These are phyloP conservation scores for Chimonanthus salicifolius DNA, from an alignment of 164 flowering plant species.

Conservation along the genomic window DNA sequence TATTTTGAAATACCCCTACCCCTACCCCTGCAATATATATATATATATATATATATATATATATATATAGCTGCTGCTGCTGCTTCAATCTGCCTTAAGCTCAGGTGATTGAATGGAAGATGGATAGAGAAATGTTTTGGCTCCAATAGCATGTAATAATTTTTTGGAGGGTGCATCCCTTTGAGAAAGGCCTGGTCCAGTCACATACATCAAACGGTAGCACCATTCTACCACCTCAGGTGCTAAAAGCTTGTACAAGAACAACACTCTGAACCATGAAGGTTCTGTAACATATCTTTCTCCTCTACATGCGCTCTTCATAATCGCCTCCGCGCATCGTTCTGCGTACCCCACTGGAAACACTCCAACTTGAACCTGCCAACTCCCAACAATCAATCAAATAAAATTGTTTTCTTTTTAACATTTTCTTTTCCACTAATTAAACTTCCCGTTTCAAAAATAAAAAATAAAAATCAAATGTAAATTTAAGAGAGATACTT, in stretches of 20 bases:
- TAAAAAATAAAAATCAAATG: neutral
- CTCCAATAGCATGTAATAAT: conserved; percentile 19
- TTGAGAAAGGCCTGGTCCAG: conserved; percentile 10
- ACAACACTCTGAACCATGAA: conserved; percentile 17
- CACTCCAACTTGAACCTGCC: conserved; percentile 1
- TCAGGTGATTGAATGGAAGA: neutral
- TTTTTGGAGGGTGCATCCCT: conserved; percentile 21
- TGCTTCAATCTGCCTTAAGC: neutral
- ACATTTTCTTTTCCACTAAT: too few relatives aligned
- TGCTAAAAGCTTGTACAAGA: conserved; percentile 22
- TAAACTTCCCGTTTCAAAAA: neutral
- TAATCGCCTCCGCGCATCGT: conserved; percentile 11
- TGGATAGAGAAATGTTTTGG: conserved; percentile 10
- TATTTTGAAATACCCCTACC: neutral
- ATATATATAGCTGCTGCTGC: neutral
- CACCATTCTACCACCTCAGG: conserved; percentile 42
- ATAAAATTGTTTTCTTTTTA: neutral
- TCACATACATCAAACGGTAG: conserved; percentile 15
- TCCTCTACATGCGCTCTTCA: conserved; percentile 21
- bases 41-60: too few relatives aligned
- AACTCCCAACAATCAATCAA: neutral
- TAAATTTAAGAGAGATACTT: neutral
- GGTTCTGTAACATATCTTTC: conserved; percentile 38
- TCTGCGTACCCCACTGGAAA: conserved; percentile 10
- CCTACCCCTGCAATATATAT: neutral